Evolutionary conservation across 345 rosid genomes (phyloP).

Genomic region (Cochlearia excelsa): DNA sequence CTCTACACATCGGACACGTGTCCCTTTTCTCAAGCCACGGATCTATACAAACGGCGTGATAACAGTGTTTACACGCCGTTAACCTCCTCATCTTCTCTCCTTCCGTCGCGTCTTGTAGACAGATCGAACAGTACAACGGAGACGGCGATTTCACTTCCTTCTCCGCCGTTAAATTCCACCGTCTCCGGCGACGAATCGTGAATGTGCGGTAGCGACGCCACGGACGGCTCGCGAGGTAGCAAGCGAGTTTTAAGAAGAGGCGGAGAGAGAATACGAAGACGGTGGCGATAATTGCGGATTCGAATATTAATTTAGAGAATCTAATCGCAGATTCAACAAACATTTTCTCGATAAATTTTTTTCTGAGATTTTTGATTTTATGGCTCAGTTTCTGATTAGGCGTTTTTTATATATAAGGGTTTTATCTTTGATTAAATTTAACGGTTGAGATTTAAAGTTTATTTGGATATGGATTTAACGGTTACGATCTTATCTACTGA

Average conservation of each 20-base stretch:
- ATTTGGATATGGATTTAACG: too few relatives aligned
- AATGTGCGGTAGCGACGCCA: conserved; percentile 40
- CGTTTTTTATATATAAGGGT: too few relatives aligned
- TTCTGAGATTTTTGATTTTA: too few relatives aligned
- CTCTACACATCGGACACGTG: conserved; percentile 55
- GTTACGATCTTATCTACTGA: too few relatives aligned
- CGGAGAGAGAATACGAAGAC: conserved; percentile 26
- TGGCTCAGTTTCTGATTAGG: too few relatives aligned
- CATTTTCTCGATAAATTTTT: conserved; percentile 16
- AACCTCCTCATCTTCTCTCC: conserved; percentile 45
- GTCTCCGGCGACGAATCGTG: conserved; percentile 30
- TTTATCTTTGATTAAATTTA: too few relatives aligned
- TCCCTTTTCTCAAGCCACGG: conserved; percentile 39
- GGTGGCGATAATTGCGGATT: conserved; percentile 7
- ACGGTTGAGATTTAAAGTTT: too few relatives aligned
- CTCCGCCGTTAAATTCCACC: conserved; percentile 4
- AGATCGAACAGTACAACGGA: conserved; percentile 36
- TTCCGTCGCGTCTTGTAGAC: conserved; percentile 37
- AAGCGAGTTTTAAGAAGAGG: conserved; percentile 22
- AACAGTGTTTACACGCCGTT: conserved; percentile 51
- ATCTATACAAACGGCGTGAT: conserved; percentile 52
- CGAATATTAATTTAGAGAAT: neutral
- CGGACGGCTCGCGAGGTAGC: conserved; percentile 27
- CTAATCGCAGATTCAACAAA: conserved; percentile 17
- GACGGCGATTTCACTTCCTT: too few relatives aligned